phyloP scores from a whole-genome alignment of 1,139 yeast species.

The Groenewaldozyma sp. region DNA sequence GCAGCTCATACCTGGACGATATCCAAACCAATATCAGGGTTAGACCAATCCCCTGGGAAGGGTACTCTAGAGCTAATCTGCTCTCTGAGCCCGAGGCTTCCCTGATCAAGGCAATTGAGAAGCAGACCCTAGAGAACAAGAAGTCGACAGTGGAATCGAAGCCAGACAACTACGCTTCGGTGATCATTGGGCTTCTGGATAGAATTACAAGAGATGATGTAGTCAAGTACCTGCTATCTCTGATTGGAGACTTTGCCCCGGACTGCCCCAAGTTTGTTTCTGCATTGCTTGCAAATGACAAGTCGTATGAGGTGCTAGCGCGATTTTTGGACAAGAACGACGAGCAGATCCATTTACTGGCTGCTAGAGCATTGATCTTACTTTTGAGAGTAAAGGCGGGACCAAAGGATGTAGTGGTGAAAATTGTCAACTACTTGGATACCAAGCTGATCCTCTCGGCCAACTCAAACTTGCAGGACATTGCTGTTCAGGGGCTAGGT shows the following conservation, averaged over 20 bases:
- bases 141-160: constrained; percentile 19
- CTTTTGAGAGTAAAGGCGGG: constrained; percentile 23
- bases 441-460: constrained; percentile 40
- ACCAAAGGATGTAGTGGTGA: constrained; percentile 28
- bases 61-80: constrained; percentile 67
- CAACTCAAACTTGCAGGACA: constrained; percentile 47
- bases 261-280: constrained; percentile 38
- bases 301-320: constrained; percentile 49
- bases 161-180: constrained; percentile 46
- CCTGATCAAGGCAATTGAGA: constrained; percentile 56
- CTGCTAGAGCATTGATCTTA: constrained; percentile 28
- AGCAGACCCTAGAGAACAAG: constrained; percentile 30
- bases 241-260: constrained; percentile 51
- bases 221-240: constrained; percentile 60
- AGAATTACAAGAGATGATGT: constrained; percentile 57
- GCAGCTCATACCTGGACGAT: constrained; percentile 60
- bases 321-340: constrained; percentile 39
- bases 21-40: constrained; percentile 66
- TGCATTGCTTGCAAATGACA: constrained; percentile 37
- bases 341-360: constrained; percentile 29
- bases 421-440: constrained; percentile 37
- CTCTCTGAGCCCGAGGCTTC: constrained; percentile 59
- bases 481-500: constrained; percentile 60
- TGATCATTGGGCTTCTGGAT: constrained; percentile 47
- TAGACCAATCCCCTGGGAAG: constrained; percentile 90